A percentile compares a stretch with the other conserved stretches of the same genome.
Evolutionary conservation across 2,329 filamentous ascomycete genomes (phyloP).

Genomic region (Colletotrichum filicis): DNA sequence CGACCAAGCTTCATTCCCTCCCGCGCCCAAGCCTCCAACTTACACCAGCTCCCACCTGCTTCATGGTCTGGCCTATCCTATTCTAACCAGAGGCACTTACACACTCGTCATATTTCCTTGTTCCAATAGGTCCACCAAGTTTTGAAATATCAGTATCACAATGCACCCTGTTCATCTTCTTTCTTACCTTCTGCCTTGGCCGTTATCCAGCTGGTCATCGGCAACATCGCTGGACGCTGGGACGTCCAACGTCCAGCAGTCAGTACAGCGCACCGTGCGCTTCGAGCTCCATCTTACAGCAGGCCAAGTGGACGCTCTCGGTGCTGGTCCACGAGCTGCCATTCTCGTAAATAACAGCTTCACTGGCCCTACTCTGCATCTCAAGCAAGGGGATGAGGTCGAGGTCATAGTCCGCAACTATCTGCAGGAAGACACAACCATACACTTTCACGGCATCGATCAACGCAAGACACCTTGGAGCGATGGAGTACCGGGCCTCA

Average conservation of each 20-base stretch:
- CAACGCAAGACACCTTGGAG: conserved; percentile 50
- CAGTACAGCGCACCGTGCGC: not conserved
- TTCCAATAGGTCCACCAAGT: too few species aligned
- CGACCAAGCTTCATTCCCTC: too few species aligned
- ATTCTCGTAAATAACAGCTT: conserved; percentile 34
- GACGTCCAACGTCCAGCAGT: not conserved
- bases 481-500: conserved; percentile 56
- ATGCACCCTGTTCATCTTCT: too few species aligned
- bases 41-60: too few species aligned
- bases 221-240: not conserved
- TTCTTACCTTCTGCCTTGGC: not conserved
- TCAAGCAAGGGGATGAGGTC: conserved; percentile 35
- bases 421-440: conserved; percentile 41
- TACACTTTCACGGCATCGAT: conserved; percentile 42
- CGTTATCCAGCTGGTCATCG: not conserved
- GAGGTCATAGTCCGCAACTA: conserved; percentile 41
- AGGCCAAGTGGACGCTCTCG: not conserved
- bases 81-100: too few species aligned
- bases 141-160: too few species aligned
- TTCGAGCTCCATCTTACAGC: conserved; percentile 12
- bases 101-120: too few species aligned
- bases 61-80: too few species aligned
- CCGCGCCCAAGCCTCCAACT: too few species aligned
- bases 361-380: conserved; percentile 27
- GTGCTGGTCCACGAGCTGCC: not conserved